phyloP scores from a whole-genome alignment of 2,329 filamentous ascomycete species.

The Rhynchosporium graminicola region DNA sequence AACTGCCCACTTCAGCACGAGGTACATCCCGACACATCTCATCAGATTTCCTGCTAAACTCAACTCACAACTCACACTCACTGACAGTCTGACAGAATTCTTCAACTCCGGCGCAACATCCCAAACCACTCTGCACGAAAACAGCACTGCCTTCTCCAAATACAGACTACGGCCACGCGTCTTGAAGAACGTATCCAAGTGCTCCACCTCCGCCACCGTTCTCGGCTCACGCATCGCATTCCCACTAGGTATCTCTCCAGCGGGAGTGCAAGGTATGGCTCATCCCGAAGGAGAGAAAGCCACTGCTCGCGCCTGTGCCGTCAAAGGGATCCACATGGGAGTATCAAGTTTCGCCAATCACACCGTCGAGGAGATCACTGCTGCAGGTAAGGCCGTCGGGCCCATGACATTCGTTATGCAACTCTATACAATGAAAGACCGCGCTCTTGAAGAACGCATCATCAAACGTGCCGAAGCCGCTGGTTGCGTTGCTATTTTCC shows the following conservation, averaged over 20 bases:
- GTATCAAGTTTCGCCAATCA: constrained; percentile 50
- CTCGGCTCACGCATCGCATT: constrained; percentile 45
- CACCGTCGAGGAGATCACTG: constrained; percentile 46
- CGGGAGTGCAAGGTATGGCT: constrained; percentile 52
- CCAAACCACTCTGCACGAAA: constrained; percentile 54
- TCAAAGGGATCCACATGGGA: constrained; percentile 44
- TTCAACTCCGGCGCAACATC: constrained; percentile 54
- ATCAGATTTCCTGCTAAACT: background rate
- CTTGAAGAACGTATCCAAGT: constrained; percentile 44
- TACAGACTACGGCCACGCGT: constrained; percentile 52
- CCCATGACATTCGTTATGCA: constrained; percentile 51
- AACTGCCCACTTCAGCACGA: constrained; percentile 17
- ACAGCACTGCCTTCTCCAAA: constrained; percentile 52
- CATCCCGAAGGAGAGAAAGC: constrained; percentile 55
- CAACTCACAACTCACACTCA: background rate
- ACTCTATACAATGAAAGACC: constrained; percentile 53
- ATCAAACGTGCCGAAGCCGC: constrained; percentile 31
- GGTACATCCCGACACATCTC: background rate
- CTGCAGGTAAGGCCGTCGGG: constrained; percentile 42
- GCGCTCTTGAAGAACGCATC: constrained; percentile 39
- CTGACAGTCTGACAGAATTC: constrained; percentile 34
- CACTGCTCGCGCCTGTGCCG: constrained; percentile 50
- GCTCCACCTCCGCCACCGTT: constrained; percentile 46
- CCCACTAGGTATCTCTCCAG: constrained; percentile 48
- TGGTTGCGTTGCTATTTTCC: constrained; percentile 33